These are phyloP conservation scores for Plasmodium vivax DNA, from an alignment of 169 alveolate species.

Conservation along the genomic window DNA sequence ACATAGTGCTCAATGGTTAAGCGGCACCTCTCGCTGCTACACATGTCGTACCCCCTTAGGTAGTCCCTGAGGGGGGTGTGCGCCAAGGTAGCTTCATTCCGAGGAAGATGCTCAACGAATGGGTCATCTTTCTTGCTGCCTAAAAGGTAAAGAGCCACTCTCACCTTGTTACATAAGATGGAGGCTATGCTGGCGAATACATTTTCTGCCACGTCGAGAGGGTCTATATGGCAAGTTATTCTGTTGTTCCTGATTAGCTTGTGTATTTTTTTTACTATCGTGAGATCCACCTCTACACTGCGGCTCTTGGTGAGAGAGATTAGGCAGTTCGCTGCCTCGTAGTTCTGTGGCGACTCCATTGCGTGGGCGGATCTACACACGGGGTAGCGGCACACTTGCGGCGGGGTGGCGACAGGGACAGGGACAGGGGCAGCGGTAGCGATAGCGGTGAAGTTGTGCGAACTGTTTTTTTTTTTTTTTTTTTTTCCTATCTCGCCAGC, in stretches of 20 bases:
- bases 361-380: neutral
- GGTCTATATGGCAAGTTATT: neutral
- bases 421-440: neutral
- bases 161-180: slow-evolving; percentile 24
- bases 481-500: neutral
- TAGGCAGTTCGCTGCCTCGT: neutral
- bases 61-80: neutral
- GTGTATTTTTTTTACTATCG: slow-evolving; percentile 10
- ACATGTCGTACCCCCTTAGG: slow-evolving; percentile 20
- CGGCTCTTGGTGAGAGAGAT: slow-evolving; percentile 22
- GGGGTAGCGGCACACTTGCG: neutral
- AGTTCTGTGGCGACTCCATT: neutral
- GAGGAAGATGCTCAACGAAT: neutral
- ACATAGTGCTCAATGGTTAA: slow-evolving; percentile 24
- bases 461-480: too few species aligned
- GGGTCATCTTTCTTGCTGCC: neutral
- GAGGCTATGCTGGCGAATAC: slow-evolving; percentile 15
- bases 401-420: neutral
- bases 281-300: slow-evolving; percentile 10
- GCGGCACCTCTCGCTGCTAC: slow-evolving; percentile 8
- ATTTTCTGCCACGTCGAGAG: slow-evolving; percentile 16
- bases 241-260: slow-evolving; percentile 2
- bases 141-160: neutral
- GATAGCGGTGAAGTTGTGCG: neutral
- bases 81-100: neutral